These are phyloP conservation scores for Termitomyces sp. DNA, from an alignment of 768 basidiomycete genomes.

Conservation along the genomic window DNA sequence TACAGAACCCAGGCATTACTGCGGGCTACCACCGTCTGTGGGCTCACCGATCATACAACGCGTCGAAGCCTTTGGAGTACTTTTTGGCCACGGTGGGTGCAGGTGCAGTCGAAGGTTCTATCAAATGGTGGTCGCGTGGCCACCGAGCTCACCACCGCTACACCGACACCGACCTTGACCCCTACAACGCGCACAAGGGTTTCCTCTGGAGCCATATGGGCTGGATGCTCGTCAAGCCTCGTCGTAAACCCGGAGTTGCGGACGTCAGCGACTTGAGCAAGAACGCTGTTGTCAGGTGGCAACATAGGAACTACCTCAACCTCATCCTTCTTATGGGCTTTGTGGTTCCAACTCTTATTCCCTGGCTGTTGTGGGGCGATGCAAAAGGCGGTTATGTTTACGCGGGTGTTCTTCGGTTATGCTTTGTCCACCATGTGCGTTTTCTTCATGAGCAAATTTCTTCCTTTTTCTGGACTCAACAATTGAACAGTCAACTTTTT, in stretches of 20 bases:
- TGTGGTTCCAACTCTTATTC: slow-evolving; percentile 70
- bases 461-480: background rate
- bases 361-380: slow-evolving; percentile 84
- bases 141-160: slow-evolving; percentile 98
- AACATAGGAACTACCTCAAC: slow-evolving; percentile 74
- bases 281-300: slow-evolving; percentile 81
- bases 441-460: background rate
- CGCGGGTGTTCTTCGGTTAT: slow-evolving; percentile 72
- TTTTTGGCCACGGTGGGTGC: slow-evolving; percentile 80
- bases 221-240: slow-evolving; percentile 93
- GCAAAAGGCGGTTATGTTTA: slow-evolving; percentile 83
- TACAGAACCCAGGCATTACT: slow-evolving; percentile 56
- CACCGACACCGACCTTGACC: slow-evolving; percentile 96
- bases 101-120: slow-evolving; percentile 94
- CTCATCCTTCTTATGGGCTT: slow-evolving; percentile 72
- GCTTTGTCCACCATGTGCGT: slow-evolving; percentile 86
- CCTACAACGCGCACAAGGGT: slow-evolving; percentile 90
- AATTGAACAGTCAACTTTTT: slow-evolving; percentile 78
- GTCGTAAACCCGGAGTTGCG: slow-evolving; percentile 84
- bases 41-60: slow-evolving; percentile 96
- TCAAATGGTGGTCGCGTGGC: slow-evolving; percentile 98
- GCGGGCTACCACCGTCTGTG: slow-evolving; percentile 97
- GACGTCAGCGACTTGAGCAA: slow-evolving; percentile 85
- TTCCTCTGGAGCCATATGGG: slow-evolving; percentile 85
- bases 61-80: slow-evolving; percentile 81